These are phyloP conservation scores for Vachellia collinsii DNA, from an alignment of 306 rosid species.

Conservation along the genomic window DNA sequence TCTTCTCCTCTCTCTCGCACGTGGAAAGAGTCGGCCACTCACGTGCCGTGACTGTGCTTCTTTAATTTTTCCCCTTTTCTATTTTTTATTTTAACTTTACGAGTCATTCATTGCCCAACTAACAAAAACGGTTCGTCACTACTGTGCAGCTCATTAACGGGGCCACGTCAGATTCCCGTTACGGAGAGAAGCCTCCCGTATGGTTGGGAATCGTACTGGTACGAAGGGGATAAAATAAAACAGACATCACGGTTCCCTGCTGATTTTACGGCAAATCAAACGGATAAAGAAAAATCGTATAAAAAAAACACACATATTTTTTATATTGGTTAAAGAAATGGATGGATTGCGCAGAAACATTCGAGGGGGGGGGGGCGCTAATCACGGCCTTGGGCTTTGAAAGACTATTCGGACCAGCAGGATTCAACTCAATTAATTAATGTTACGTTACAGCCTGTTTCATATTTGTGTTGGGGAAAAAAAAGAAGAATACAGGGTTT, in stretches of 20 bases:
- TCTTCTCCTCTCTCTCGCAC: conserved; percentile 27
- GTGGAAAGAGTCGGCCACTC: conserved; percentile 45
- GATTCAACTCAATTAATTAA: conserved; percentile 36
- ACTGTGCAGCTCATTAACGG: background rate
- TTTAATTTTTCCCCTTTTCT: background rate
- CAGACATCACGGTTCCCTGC: conserved; percentile 52
- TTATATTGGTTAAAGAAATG: background rate
- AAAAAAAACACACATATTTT: too few relatives aligned
- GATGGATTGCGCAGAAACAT: conserved; percentile 47
- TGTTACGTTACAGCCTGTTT: conserved; percentile 31
- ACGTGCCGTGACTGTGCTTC: conserved; percentile 43
- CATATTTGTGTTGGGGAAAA: background rate
- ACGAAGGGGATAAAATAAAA: conserved; percentile 44
- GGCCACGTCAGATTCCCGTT: conserved; percentile 37
- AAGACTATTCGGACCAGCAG: conserved; percentile 44
- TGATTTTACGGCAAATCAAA: conserved; percentile 57
- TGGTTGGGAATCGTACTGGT: conserved; percentile 28
- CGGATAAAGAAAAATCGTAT: conserved; percentile 33
- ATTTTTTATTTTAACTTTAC: conserved; percentile 21
- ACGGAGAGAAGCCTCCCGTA: conserved; percentile 22
- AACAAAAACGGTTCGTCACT: conserved; percentile 40
- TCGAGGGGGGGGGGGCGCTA: conserved; percentile 63
- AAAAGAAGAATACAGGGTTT: too few relatives aligned
- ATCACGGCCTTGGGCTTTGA: conserved; percentile 67
- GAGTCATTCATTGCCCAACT: conserved; percentile 47